Evolutionary conservation across 2,329 filamentous ascomycete genomes (phyloP), one percentile per base, ranked within the genome.

Genomic region (Fusarium paranaense): DNA sequence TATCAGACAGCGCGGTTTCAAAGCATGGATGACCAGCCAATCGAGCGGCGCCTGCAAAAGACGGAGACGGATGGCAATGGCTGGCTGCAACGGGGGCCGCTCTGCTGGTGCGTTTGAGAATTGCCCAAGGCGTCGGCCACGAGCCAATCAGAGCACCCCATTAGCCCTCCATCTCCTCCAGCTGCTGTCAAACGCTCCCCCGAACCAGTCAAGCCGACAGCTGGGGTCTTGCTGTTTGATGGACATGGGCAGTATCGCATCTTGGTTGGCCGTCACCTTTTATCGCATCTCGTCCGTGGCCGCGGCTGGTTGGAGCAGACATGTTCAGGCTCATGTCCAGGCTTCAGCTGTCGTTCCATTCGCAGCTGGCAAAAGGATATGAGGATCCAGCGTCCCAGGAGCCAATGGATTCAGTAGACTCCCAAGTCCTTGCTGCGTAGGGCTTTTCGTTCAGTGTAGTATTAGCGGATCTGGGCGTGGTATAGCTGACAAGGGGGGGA

Each of bases 1-100:
- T 58, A 65, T 69, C 67, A 74, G 61, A 73, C 67, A 67, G 71
- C 45, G 57, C 56, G 62, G 73, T 75, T 75, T 75, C 73, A 75
- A 42, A 60, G 42, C 25, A 27, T 42, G 38, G 42, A 35, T 20
- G 22, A 56, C 70, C 67, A 75, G 11, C 40, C 40, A 42, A 75
- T 75, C 50, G 45, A 50, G 45, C 45, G n/a, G 40, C 16, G n/a
- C 32, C 32, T 33, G 4, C 30, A 10, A 32, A 32, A 32, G 37
- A 38, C 16, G 37, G 18, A 38, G 37, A 38, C 16, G 40, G n/a
- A 42, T 42, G 40, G 40, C 40, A 42, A 42, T 50, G 45, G 45
- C 45, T 50, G 45, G 45, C 45, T 50, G 45, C 5, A 50, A 50
- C 45, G 45, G 45, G 45, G 52, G 50, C 18, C 27, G 27, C 50